Evolutionary conservation across 2,329 filamentous ascomycete genomes (phyloP).

Genomic region (Venturia nashicola): DNA sequence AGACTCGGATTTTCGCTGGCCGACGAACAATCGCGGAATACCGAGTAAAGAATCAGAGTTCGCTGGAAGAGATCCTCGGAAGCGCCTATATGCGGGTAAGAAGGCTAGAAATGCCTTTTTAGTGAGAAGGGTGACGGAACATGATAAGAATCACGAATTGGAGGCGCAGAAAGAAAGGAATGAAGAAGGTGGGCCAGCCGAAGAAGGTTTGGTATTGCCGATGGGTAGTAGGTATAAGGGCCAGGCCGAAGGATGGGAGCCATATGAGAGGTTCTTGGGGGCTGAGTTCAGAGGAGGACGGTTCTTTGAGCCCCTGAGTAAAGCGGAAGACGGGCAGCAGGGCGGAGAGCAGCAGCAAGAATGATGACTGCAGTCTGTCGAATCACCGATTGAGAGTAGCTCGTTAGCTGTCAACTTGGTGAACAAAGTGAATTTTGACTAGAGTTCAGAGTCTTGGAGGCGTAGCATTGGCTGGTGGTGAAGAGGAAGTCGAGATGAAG

Average conservation of each 20-base stretch:
- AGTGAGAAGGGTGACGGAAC: neutral
- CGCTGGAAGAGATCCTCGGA: neutral
- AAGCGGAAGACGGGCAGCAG: neutral
- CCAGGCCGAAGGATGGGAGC: neutral
- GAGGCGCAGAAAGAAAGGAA: neutral
- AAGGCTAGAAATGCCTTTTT: neutral
- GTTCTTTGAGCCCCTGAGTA: neutral
- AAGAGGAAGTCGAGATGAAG: too few relatives aligned
- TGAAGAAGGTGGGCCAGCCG: neutral
- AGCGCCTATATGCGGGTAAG: neutral
- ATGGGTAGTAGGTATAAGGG: neutral
- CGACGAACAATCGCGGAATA: neutral
- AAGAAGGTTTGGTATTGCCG: neutral
- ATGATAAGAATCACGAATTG: neutral
- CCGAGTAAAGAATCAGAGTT: neutral
- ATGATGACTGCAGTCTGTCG: neutral
- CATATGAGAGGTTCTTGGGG: neutral
- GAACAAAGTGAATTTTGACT: too few relatives aligned
- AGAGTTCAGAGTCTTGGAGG: too few relatives aligned
- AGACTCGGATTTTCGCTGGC: neutral
- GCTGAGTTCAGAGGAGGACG: neutral
- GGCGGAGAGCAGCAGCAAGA: neutral
- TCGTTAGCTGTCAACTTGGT: too few relatives aligned
- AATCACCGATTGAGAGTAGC: too few relatives aligned
- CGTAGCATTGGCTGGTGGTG: too few relatives aligned